Percentiles rank a stretch among this genome's conserved stretches.
Evolutionary conservation across 371 early-diverging fungal genomes (phyloP).

Genomic region (Mucor saturninus): DNA sequence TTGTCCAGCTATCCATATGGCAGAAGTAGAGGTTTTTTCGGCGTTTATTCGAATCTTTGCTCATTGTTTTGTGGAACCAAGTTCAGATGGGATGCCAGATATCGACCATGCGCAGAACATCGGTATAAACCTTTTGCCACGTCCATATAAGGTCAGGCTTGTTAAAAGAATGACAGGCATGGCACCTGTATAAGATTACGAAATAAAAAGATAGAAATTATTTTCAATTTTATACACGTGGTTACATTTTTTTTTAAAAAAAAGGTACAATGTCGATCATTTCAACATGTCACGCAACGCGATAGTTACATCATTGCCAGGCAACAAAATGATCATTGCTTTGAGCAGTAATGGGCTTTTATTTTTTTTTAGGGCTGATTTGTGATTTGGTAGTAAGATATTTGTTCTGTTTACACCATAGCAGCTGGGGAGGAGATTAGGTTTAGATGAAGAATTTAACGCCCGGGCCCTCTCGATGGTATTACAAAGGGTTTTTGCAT

Average conservation of each 20-base stretch:
- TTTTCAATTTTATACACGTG: no score
- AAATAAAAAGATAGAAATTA: no score
- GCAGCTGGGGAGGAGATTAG: no score
- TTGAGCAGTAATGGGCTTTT: neutral
- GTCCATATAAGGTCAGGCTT: conserved; percentile 13
- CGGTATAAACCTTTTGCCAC: neutral
- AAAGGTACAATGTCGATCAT: neutral
- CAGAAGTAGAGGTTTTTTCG: conserved; percentile 11
- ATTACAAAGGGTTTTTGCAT: no score
- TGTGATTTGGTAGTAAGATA: no score
- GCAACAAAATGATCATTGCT: neutral
- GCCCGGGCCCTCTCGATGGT: no score
- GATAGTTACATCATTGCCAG: neutral
- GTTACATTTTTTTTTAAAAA: no score
- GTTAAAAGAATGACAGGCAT: neutral
- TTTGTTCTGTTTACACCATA: no score
- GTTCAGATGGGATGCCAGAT: conserved; percentile 3
- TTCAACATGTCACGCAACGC: neutral
- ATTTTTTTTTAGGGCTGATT: no score
- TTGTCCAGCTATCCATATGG: conserved; percentile 26
- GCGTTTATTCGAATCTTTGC: conserved; percentile 7
- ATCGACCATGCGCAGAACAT: neutral
- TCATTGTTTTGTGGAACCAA: conserved; percentile 10
- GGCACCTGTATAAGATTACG: no score
- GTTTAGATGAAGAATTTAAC: no score